phyloP scores from a whole-genome alignment of 1,284 basidiomycete genomes.

The Heterobasidion irregulare region DNA sequence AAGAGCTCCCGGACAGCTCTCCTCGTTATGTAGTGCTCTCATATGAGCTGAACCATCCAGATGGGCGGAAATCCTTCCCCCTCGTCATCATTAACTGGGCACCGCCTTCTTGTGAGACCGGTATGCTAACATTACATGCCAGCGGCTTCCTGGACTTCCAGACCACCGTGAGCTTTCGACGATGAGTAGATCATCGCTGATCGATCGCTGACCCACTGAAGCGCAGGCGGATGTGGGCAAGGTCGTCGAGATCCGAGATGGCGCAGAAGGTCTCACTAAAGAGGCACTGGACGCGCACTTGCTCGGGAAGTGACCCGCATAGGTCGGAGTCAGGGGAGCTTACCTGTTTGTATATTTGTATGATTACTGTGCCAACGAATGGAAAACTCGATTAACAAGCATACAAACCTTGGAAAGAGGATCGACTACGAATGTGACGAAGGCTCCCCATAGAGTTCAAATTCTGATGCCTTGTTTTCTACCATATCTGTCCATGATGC shows the following conservation, averaged over 20 bases:
- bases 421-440: too few relatives aligned
- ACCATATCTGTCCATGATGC: constrained; percentile 47
- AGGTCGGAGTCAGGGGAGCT: background rate
- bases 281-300: constrained; percentile 61
- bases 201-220: constrained; percentile 16
- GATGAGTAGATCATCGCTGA: constrained; percentile 13
- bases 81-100: constrained; percentile 84
- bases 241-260: constrained; percentile 76
- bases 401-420: too few relatives aligned
- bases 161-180: constrained; percentile 36
- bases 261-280: constrained; percentile 72
- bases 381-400: too few relatives aligned
- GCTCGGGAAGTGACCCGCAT: constrained; percentile 16
- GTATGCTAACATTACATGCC: constrained; percentile 76
- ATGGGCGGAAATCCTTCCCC: constrained; percentile 83
- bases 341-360: background rate
- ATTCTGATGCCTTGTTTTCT: background rate
- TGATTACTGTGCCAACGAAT: background rate
- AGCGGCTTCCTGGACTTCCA: constrained; percentile 79
- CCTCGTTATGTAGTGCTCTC: constrained; percentile 85
- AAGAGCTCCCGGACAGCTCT: constrained; percentile 86
- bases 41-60: constrained; percentile 74
- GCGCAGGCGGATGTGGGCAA: constrained; percentile 62
- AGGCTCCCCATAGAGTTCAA: too few relatives aligned
- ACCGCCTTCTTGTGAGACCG: constrained; percentile 66